A percentile compares a stretch with the other conserved stretches of the same genome.
Conservation (phyloP, 441 rosid species). For the Iberis amara region DNA sequence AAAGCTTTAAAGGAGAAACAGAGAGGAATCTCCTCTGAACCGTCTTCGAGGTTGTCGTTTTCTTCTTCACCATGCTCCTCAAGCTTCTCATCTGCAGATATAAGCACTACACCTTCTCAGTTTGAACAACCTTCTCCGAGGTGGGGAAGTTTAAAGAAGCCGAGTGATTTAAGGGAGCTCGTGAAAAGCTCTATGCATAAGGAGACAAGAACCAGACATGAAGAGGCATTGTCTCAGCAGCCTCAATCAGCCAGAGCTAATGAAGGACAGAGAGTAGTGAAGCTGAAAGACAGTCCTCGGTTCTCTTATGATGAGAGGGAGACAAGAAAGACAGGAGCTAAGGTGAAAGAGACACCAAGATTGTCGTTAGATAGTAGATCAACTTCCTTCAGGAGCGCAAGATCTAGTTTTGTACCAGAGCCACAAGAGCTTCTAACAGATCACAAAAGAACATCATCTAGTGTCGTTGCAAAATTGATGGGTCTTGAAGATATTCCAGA, state of each 20-base stretch:
- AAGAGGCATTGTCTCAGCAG: conserved; percentile 49
- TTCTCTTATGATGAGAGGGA: conserved; percentile 86
- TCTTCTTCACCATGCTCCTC: conserved; percentile 82
- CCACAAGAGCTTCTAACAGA: conserved; percentile 50
- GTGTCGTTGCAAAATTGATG: conserved; percentile 86
- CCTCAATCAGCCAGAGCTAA: conserved; percentile 42
- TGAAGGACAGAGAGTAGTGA: conserved; percentile 31
- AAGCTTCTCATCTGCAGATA: conserved; percentile 58
- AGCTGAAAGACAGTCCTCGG: conserved; percentile 59
- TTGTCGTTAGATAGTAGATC: conserved; percentile 84
- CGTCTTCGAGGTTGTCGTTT: conserved; percentile 58
- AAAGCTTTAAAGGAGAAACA: conserved; percentile 50
- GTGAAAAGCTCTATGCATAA: conserved; percentile 60
- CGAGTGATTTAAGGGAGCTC: conserved; percentile 48
- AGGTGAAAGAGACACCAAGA: conserved; percentile 82
- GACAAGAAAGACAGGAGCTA: conserved; percentile 46
- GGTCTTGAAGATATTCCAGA: conserved; percentile 68
- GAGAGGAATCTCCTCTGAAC: conserved; percentile 51
- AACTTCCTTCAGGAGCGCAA: conserved; percentile 42
- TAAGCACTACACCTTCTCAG: conserved; percentile 44
- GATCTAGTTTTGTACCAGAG: conserved; percentile 34
- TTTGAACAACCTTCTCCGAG: conserved; percentile 41
- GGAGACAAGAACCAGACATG: conserved; percentile 59
- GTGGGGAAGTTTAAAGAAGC: conserved; percentile 35
- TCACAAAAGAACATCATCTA: conserved; percentile 47